A percentile compares a stretch with the other conserved stretches of the same genome.
phyloP scores from a whole-genome alignment of 305 asterid genomes.

The Ilex paraguariensis region DNA sequence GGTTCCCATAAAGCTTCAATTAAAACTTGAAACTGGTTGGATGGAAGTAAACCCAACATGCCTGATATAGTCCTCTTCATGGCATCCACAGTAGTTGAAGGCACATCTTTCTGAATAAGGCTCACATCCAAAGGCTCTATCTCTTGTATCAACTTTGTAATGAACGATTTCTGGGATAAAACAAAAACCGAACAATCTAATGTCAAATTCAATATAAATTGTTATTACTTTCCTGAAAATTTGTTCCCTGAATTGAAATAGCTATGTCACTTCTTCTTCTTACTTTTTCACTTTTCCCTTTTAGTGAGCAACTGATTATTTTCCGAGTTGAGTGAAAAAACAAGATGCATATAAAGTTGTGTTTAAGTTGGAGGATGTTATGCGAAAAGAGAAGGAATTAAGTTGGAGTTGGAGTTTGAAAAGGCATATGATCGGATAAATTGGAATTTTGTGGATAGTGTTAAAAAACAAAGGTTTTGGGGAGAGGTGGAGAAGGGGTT shows the following conservation, averaged over 20 bases:
- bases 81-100: conserved; percentile 77
- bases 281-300: background rate
- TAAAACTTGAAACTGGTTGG: conserved; percentile 81
- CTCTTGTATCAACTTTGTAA: conserved; percentile 62
- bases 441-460: too few species aligned
- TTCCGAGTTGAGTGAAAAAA: too few species aligned
- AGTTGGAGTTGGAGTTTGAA: too few species aligned
- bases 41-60: conserved; percentile 89
- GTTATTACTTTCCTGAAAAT: too few species aligned
- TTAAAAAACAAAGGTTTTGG: too few species aligned
- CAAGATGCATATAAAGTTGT: too few species aligned
- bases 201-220: conserved; percentile 9
- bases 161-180: conserved; percentile 43
- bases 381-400: too few species aligned
- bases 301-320: too few species aligned
- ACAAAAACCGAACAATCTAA: background rate
- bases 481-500: too few species aligned
- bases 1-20: conserved; percentile 90
- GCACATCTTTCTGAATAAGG: conserved; percentile 84
- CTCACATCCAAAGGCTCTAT: conserved; percentile 91
- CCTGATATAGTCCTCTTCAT: conserved; percentile 94
- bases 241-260: too few species aligned
- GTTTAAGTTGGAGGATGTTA: too few species aligned
- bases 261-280: background rate
- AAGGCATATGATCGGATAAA: too few species aligned